phyloP scores from a whole-genome alignment of 495 filamentous ascomycete species.

The Xylaria palmicola region DNA sequence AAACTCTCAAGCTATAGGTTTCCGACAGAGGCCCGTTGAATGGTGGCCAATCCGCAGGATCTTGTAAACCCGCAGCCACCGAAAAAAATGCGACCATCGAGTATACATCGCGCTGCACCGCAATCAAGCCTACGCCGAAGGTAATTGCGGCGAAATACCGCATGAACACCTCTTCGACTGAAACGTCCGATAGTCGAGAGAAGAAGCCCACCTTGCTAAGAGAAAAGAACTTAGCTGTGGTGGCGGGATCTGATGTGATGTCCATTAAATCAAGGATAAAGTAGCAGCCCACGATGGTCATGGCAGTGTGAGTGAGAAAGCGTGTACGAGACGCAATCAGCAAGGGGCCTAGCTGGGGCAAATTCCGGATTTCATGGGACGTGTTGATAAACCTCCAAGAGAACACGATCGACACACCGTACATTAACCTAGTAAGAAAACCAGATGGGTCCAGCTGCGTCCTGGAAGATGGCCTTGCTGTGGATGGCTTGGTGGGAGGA shows the following conservation, averaged over 20 bases:
- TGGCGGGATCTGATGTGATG: slow-evolving; percentile 1
- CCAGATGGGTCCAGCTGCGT: not conserved
- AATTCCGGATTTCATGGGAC: slow-evolving; percentile 8
- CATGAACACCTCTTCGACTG: slow-evolving; percentile 13
- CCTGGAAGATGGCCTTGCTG: not conserved
- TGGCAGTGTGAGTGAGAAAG: slow-evolving; percentile 10
- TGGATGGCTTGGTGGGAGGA: not conserved
- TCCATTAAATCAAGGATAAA: slow-evolving; percentile 12
- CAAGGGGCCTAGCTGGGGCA: not conserved
- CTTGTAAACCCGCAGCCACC: slow-evolving; percentile 8
- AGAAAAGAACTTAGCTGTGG: slow-evolving; percentile 7
- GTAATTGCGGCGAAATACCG: slow-evolving; percentile 14
- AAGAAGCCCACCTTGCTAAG: slow-evolving; percentile 9
- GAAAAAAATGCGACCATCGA: slow-evolving; percentile 10
- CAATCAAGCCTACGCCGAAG: slow-evolving; percentile 10
- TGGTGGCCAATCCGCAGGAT: slow-evolving; percentile 7
- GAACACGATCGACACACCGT: slow-evolving; percentile 10
- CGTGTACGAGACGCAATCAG: slow-evolving; percentile 5
- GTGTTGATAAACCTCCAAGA: slow-evolving; percentile 15
- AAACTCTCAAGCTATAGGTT: slow-evolving; percentile 11
- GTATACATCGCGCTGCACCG: slow-evolving; percentile 12
- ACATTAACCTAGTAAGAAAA: not conserved
- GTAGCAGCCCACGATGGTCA: slow-evolving; percentile 13
- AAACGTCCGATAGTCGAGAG: slow-evolving; percentile 11
- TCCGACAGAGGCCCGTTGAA: slow-evolving; percentile 10